Percentiles rank a stretch among this genome's conserved stretches.
These are phyloP conservation scores for Plasmodium knowlesi DNA, from an alignment of 169 alveolate genomes.

Conservation along the genomic window DNA sequence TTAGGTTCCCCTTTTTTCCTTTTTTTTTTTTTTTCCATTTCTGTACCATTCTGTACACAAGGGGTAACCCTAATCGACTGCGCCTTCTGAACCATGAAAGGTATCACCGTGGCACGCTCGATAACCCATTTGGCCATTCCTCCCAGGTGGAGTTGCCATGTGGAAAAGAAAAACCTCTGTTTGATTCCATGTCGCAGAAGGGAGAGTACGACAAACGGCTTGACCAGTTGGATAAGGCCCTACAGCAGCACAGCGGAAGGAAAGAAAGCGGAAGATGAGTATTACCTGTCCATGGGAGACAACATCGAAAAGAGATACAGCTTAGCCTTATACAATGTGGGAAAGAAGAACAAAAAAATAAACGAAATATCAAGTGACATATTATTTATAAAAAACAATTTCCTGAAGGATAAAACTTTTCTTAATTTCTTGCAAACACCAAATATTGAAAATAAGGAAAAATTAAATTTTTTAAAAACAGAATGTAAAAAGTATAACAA, in stretches of 20 bases:
- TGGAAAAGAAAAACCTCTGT: conserved; percentile 6
- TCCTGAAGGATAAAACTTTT: conserved; percentile 39
- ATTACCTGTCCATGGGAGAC: conserved; percentile 65
- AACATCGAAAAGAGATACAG: conserved; percentile 73
- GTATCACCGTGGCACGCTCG: background rate
- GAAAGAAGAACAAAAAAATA: conserved; percentile 42
- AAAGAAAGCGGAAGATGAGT: conserved; percentile 48
- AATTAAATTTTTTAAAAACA: conserved; percentile 43
- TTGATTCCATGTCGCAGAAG: background rate
- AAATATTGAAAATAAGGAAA: conserved; percentile 52
- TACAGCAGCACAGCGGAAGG: conserved; percentile 6
- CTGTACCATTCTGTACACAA: background rate
- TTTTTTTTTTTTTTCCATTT: background rate
- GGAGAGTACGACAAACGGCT: background rate
- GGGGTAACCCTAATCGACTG: background rate
- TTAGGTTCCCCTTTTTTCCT: background rate
- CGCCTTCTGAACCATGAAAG: conserved; percentile 13
- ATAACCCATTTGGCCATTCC: background rate
- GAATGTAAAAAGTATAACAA: conserved; percentile 64
- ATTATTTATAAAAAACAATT: conserved; percentile 53
- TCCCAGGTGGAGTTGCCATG: background rate
- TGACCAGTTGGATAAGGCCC: background rate
- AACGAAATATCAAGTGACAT: conserved; percentile 63
- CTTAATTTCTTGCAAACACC: conserved; percentile 47
- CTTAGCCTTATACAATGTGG: conserved; percentile 69